A percentile compares a stretch with the other conserved stretches of the same genome.
phyloP scores from a whole-genome alignment of 805 yeast species.

The Hanseniaspora hatyaiensis region DNA sequence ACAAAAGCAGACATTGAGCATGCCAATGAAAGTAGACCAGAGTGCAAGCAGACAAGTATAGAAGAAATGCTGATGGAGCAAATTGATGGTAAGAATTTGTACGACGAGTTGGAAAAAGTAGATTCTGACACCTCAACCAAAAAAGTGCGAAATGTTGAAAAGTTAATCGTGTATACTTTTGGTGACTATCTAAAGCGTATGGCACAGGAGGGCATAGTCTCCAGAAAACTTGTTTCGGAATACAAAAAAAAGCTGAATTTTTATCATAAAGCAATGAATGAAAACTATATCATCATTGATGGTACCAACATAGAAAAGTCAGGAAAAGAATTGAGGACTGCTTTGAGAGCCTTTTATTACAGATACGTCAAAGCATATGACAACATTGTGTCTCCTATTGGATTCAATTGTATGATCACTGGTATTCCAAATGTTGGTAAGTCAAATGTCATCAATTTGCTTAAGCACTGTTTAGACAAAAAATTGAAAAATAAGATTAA shows the following conservation, averaged over 20 bases:
- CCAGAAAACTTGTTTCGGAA: constrained; percentile 4
- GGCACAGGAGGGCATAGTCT: background rate
- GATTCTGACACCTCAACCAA: background rate
- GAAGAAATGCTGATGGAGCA: constrained; percentile 2
- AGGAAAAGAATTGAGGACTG: constrained; percentile 39
- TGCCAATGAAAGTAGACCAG: constrained; percentile 34
- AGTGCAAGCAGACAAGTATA: background rate
- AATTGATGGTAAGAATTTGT: background rate
- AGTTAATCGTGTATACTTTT: constrained; percentile 12
- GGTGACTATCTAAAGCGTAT: constrained; percentile 8
- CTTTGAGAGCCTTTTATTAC: constrained; percentile 31
- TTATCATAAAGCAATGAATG: constrained; percentile 19
- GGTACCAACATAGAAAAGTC: constrained; percentile 39
- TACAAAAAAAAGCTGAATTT: constrained; percentile 19
- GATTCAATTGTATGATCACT: constrained; percentile 59
- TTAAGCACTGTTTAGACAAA: constrained; percentile 36
- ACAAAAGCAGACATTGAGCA: constrained; percentile 33
- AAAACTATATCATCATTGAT: constrained; percentile 46
- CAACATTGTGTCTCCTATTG: constrained; percentile 53
- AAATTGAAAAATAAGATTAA: constrained; percentile 13
- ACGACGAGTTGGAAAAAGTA: background rate
- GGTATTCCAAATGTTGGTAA: constrained; percentile 99
- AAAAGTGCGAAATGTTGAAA: constrained; percentile 2
- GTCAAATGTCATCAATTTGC: constrained; percentile 68
- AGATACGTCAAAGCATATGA: constrained; percentile 41